Evolutionary conservation across 345 rosid species (phyloP).

Genomic region (Orychophragmus violaceus): DNA sequence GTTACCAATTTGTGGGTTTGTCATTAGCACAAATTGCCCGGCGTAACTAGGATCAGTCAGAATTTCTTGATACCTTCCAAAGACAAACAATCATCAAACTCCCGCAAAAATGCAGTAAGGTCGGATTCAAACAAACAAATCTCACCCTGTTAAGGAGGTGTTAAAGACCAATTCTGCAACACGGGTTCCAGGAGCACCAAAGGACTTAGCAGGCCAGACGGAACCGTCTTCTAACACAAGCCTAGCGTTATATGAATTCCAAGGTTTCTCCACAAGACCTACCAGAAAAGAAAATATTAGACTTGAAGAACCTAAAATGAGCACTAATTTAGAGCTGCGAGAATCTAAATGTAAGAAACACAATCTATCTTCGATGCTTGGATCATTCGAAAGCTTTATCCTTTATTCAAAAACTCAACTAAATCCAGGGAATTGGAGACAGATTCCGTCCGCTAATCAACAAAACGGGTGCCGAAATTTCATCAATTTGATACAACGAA

Average conservation of each 20-base stretch:
- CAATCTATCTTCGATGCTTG: neutral
- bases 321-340: neutral
- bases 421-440: neutral
- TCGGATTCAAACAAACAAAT: neutral
- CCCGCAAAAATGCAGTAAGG: neutral
- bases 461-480: neutral
- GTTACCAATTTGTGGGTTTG: constrained; percentile 94
- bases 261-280: constrained; percentile 62
- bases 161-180: constrained; percentile 95
- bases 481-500: neutral
- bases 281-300: neutral
- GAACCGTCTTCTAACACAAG: constrained; percentile 95
- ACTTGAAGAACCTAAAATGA: neutral
- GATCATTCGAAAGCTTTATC: neutral
- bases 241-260: constrained; percentile 80
- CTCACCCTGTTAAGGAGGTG: constrained; percentile 89
- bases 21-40: constrained; percentile 96
- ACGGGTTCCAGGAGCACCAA: constrained; percentile 92
- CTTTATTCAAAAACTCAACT: neutral
- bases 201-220: constrained; percentile 88
- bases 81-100: neutral
- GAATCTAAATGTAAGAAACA: neutral
- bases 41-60: constrained; percentile 97
- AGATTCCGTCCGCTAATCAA: too few species aligned
- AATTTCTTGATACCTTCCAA: constrained; percentile 88